These are phyloP conservation scores for Trichosporon ovoides DNA, from an alignment of 1,284 basidiomycete species.

Conservation along the genomic window DNA sequence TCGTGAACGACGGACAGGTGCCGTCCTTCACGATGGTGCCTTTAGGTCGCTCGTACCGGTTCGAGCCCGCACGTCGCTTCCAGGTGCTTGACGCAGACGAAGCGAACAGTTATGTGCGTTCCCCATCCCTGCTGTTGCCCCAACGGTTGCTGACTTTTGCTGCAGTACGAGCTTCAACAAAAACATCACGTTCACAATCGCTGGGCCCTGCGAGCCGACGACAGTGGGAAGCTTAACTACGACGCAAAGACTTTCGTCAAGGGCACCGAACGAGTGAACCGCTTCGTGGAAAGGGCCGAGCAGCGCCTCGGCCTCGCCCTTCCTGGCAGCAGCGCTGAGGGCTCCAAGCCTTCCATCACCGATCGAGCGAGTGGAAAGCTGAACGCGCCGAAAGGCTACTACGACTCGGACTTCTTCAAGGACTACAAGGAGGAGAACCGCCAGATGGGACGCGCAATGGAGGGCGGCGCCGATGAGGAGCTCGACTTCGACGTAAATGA, in stretches of 20 bases:
- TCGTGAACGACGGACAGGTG: constrained; percentile 36
- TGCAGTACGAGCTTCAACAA: constrained; percentile 39
- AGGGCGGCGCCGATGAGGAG: constrained; percentile 43
- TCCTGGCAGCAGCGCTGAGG: constrained; percentile 19
- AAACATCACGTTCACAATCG: constrained; percentile 41
- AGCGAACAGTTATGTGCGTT: constrained; percentile 40
- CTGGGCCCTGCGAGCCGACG: constrained; percentile 35
- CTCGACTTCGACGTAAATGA: constrained; percentile 44
- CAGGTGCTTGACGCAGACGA: constrained; percentile 40
- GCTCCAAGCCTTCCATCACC: background rate
- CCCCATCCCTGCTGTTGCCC: background rate
- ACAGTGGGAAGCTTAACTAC: background rate
- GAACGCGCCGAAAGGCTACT: constrained; percentile 20
- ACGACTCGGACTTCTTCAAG: constrained; percentile 24
- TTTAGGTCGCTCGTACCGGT: constrained; percentile 39
- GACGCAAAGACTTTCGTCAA: constrained; percentile 17
- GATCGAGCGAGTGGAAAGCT: background rate
- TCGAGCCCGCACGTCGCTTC: constrained; percentile 43
- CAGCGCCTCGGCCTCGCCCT: constrained; percentile 12
- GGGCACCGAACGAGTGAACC: constrained; percentile 24
- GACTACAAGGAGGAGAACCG: constrained; percentile 37
- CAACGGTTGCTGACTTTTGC: background rate
- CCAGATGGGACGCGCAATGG: constrained; percentile 34
- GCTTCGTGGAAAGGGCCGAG: constrained; percentile 25
- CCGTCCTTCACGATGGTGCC: constrained; percentile 40